These are phyloP conservation scores for Fusarium begoniae DNA, from an alignment of 2,329 filamentous ascomycete species.

Conservation along the genomic window DNA sequence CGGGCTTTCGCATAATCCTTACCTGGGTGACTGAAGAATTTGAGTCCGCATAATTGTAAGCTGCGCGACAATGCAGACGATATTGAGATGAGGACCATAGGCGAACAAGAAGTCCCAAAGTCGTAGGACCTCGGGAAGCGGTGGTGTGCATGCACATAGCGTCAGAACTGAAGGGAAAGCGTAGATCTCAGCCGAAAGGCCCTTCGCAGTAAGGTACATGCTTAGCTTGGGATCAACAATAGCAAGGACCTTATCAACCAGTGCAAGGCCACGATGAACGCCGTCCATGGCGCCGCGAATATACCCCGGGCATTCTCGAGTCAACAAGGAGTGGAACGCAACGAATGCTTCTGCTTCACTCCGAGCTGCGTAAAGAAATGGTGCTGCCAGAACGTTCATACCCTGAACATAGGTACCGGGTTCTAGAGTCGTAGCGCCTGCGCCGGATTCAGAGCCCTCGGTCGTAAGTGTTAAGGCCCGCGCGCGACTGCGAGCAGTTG, in stretches of 20 bases:
- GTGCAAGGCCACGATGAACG: conserved; percentile 87
- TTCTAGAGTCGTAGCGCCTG: conserved; percentile 63
- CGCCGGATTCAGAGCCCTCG: conserved; percentile 68
- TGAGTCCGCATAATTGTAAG: conserved; percentile 87
- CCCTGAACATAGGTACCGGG: conserved; percentile 95
- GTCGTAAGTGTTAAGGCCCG: conserved; percentile 69
- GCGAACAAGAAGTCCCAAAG: conserved; percentile 98
- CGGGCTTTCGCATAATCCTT: conserved; percentile 30
- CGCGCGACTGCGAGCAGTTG: conserved; percentile 60
- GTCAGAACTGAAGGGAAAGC: conserved; percentile 96
- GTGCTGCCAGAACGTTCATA: conserved; percentile 97
- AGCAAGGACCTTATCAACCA: conserved; percentile 91
- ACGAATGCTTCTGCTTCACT: conserved; percentile 96
- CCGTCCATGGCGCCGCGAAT: conserved; percentile 97
- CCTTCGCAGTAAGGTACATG: conserved; percentile 83
- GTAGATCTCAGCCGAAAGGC: conserved; percentile 92
- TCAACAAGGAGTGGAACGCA: conserved; percentile 88
- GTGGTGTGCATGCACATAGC: conserved; percentile 93
- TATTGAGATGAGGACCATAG: conserved; percentile 93
- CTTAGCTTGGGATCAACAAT: conserved; percentile 92
- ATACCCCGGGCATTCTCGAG: conserved; percentile 89
- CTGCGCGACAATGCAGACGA: conserved; percentile 96
- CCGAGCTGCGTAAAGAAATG: conserved; percentile 92
- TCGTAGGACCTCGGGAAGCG: conserved; percentile 88
- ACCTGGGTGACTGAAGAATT: conserved; percentile 87